Evolutionary conservation across 768 basidiomycete species (phyloP).

Genomic region (Leccinum subgranulosum): DNA sequence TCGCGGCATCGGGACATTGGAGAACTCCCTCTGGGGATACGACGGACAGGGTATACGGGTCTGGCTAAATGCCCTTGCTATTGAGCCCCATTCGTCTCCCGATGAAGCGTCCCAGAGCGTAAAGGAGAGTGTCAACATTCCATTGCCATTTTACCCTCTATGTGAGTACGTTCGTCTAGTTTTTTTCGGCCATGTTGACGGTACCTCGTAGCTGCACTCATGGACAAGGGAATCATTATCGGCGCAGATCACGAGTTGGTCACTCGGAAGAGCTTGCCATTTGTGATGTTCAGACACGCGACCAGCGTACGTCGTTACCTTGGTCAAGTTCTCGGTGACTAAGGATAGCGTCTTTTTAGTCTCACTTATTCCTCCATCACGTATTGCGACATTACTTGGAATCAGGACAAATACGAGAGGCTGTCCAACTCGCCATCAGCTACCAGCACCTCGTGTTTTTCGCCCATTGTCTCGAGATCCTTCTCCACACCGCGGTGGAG

Average conservation of each 20-base stretch:
- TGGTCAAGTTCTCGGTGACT: conserved; percentile 1
- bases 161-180: conserved; percentile 49
- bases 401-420: conserved; percentile 59
- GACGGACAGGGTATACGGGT: conserved; percentile 87
- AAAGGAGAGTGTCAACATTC: conserved; percentile 91
- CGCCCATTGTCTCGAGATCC: conserved; percentile 89
- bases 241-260: conserved; percentile 90
- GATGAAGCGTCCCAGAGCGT: conserved; percentile 49
- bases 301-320: conserved; percentile 64
- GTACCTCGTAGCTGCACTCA: conserved; percentile 71
- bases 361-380: conserved; percentile 91
- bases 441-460: conserved; percentile 92
- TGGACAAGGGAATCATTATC: conserved; percentile 99
- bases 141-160: conserved; percentile 91
- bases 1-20: conserved; percentile 85
- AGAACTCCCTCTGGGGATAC: conserved; percentile 98
- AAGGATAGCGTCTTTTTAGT: conserved; percentile 43
- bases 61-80: conserved; percentile 93
- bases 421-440: conserved; percentile 80
- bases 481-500: conserved; percentile 91
- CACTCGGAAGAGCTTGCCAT: conserved; percentile 71
- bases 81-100: conserved; percentile 57
- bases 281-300: conserved; percentile 87
- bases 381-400: conserved; percentile 81
- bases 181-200: conserved; percentile 1